Evolutionary conservation across 2,329 filamentous ascomycete genomes (phyloP).

Genomic region (Penicillium corylophilum): DNA sequence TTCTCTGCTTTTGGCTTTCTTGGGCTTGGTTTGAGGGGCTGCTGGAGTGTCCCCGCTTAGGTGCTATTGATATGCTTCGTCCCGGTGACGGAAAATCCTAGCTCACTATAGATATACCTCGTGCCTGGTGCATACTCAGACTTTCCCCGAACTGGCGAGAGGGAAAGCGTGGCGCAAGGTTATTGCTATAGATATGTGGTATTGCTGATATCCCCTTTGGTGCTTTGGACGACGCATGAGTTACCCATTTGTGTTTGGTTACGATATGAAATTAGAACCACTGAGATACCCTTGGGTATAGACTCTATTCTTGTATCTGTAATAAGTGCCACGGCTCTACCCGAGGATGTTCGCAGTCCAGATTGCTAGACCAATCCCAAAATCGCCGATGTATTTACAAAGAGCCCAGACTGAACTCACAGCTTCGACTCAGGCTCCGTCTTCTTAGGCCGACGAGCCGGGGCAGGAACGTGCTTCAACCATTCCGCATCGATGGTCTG

Average conservation of each 20-base stretch:
- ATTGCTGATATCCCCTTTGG: constrained; percentile 1
- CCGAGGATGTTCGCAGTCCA: not conserved
- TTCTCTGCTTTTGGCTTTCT: not conserved
- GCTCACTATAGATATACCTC: constrained; percentile 13
- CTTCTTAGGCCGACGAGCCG: constrained; percentile 30
- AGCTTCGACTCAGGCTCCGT: constrained; percentile 25
- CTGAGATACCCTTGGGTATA: not conserved
- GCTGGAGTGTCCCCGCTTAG: not conserved
- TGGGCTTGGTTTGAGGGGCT: not conserved
- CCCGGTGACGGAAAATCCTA: constrained; percentile 7
- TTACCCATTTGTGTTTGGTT: not conserved
- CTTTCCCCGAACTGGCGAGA: not conserved
- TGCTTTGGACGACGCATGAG: not conserved
- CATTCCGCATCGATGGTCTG: constrained; percentile 57
- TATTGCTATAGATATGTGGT: constrained; percentile 20
- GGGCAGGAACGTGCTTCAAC: constrained; percentile 40
- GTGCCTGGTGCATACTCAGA: not conserved
- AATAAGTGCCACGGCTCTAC: not conserved
- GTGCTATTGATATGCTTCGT: not conserved
- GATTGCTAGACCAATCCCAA: not conserved
- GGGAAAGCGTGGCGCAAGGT: constrained; percentile 3
- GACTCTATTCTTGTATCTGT: not conserved
- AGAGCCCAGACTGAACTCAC: constrained; percentile 10
- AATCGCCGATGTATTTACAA: constrained; percentile 3
- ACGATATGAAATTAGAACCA: not conserved